Percentiles rank a stretch among this genome's conserved stretches.
These are phyloP conservation scores for Xerocomus spinulosus DNA, from an alignment of 768 basidiomycete species.

Conservation along the genomic window DNA sequence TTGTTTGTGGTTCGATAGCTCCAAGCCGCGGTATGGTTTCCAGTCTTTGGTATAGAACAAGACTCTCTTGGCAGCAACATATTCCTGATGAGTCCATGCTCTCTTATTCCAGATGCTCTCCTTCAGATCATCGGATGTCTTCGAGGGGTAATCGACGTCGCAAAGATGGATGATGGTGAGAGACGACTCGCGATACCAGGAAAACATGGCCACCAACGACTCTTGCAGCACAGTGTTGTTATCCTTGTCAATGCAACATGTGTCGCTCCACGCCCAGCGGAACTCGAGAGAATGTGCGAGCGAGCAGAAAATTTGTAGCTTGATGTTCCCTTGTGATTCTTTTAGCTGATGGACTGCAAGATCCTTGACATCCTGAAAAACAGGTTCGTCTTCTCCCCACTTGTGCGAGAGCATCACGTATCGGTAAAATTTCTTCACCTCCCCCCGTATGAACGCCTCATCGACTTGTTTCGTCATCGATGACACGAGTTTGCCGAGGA, in stretches of 20 bases:
- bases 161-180: constrained; percentile 3
- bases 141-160: not conserved
- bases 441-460: not conserved
- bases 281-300: not conserved
- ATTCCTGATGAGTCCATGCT: constrained; percentile 3
- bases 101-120: constrained; percentile 5
- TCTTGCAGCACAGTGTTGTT: constrained; percentile 1
- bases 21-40: not conserved
- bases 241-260: constrained; percentile 1
- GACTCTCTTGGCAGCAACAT: not conserved
- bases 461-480: not conserved
- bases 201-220: constrained; percentile 8
- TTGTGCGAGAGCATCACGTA: constrained; percentile 4
- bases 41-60: not conserved
- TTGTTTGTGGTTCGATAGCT: not conserved
- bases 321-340: not conserved
- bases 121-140: not conserved
- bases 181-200: constrained; percentile 1
- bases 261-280: constrained; percentile 3
- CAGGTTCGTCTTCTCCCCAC: not conserved
- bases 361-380: not conserved
- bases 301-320: not conserved
- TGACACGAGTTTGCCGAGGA: not conserved
- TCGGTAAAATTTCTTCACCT: constrained; percentile 1
- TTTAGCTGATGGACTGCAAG: not conserved